A percentile compares a stretch with the other conserved stretches of the same genome.
phyloP scores from a whole-genome alignment of 805 yeast genomes.

The Teunomyces panamensis region DNA sequence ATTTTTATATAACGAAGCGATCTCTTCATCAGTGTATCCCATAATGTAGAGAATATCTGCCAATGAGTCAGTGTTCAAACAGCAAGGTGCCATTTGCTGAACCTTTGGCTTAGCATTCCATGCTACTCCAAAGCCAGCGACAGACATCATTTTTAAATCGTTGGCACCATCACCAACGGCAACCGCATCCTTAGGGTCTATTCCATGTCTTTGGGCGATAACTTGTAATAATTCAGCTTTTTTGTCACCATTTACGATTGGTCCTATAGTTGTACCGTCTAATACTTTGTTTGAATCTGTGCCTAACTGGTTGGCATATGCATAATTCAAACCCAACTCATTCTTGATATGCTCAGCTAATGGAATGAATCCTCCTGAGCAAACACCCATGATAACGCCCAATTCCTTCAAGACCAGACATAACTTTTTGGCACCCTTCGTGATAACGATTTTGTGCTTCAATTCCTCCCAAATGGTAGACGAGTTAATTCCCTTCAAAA shows the following conservation, averaged over 20 bases:
- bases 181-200: slow-evolving; percentile 53
- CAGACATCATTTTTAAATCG: slow-evolving; percentile 87
- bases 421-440: slow-evolving; percentile 83
- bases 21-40: slow-evolving; percentile 65
- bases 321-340: slow-evolving; percentile 74
- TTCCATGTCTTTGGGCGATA: slow-evolving; percentile 53
- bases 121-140: slow-evolving; percentile 91
- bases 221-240: slow-evolving; percentile 72
- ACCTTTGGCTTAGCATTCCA: slow-evolving; percentile 98
- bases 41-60: slow-evolving; percentile 75
- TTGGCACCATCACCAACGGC: slow-evolving; percentile 99
- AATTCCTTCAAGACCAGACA: slow-evolving; percentile 55
- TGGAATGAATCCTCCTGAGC: slow-evolving; percentile 93
- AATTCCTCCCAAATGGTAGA: slow-evolving; percentile 74
- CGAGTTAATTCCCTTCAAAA: slow-evolving; percentile 81
- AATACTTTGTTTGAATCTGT: slow-evolving; percentile 47
- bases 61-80: slow-evolving; percentile 71
- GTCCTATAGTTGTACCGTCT: slow-evolving; percentile 77
- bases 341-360: slow-evolving; percentile 74
- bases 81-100: slow-evolving; percentile 76
- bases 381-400: slow-evolving; percentile 77
- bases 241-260: slow-evolving; percentile 78
- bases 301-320: slow-evolving; percentile 74
- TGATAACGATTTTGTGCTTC: slow-evolving; percentile 63
- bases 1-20: slow-evolving; percentile 22